Base-by-base conservation (phyloP, 179 eudicot species). In the Beta macrorhiza region DNA sequence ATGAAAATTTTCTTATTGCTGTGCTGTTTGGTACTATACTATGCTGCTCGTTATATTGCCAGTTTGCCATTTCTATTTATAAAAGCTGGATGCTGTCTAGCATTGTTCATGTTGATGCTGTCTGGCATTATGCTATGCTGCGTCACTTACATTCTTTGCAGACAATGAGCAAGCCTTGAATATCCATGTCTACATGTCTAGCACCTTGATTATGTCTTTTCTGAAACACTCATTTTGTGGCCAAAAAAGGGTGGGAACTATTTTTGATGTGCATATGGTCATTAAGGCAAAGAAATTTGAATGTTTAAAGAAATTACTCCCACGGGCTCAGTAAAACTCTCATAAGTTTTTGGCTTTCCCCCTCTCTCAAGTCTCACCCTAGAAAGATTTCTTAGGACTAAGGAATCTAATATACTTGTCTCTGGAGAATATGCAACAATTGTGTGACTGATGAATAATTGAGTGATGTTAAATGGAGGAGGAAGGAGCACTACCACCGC, bases 141-240 rank as follows among this genome's bases (percentile, higher is more conserved):
- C 29, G 56, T 20, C 49, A 15, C 13, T 29, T 58, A 64, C 68
- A 4, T 14, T 22, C 42, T 70, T 58, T 51, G 58, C 16, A 4
- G 44, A 20, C 22, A 0, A 68, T n/a, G 72, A 79, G 7, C 13
- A 56, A 67, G 37, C 53, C 53, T 61, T 32, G 6, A 42, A 42
- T 78, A 2, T 71, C 68, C 76, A 55, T 78, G 67, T 67, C 81
- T 57, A n/a, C 42, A 11, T 25, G 14, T 64, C 42, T 25, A 64
- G 68, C 4, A 10, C 68, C 68, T 25, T 22, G 20, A 12, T 64
- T 20, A 11, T 64, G 5, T 64, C 7, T 64, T 64, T 64, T 64
- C 42, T 25, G 44, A 25, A 64, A 64, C 22, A 17, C 64, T 59
- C 25, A 2, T 29, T 22, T 16, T 9, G 25, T 13, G 44, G 17